A percentile compares a stretch with the other conserved stretches of the same genome.
Evolutionary conservation across 495 filamentous ascomycete genomes (phyloP).

Genomic region (Mytilinidion resinicola): DNA sequence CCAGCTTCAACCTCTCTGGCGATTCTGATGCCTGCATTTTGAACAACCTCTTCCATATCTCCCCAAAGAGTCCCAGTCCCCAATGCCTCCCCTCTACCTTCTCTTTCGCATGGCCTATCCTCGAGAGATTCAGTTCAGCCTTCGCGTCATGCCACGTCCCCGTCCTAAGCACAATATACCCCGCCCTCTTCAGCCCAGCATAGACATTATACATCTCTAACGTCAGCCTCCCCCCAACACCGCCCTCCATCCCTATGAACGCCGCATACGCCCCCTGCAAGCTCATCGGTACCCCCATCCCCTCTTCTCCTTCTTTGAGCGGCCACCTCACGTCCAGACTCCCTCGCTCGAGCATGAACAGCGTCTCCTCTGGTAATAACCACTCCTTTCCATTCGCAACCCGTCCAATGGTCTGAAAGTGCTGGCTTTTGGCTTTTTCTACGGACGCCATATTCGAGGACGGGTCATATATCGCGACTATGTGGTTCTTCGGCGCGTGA

Average conservation of each 20-base stretch:
- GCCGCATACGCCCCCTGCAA: conserved; percentile 83
- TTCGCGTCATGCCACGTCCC: conserved; percentile 44
- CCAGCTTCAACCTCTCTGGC: conserved; percentile 35
- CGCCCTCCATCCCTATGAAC: conserved; percentile 58
- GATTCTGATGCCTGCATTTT: background rate
- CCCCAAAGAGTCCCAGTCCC: conserved; percentile 19
- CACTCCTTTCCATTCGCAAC: conserved; percentile 52
- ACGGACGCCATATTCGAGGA: conserved; percentile 40
- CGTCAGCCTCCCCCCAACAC: conserved; percentile 53
- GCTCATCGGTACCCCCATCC: conserved; percentile 68
- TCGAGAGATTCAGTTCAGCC: conserved; percentile 4
- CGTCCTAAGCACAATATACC: conserved; percentile 72
- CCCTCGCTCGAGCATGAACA: conserved; percentile 83
- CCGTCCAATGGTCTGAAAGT: conserved; percentile 54
- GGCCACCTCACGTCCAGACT: conserved; percentile 83
- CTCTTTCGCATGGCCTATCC: background rate
- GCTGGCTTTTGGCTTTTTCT: conserved; percentile 44
- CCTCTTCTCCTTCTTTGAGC: conserved; percentile 24
- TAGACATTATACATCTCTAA: conserved; percentile 88
- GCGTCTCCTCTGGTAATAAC: conserved; percentile 86
- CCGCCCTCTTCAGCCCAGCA: conserved; percentile 70
- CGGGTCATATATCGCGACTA: conserved; percentile 53
- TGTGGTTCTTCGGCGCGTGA: conserved; percentile 50
- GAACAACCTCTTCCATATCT: conserved; percentile 23
- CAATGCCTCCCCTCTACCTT: background rate